Base-by-base conservation (phyloP, 352 stramenopile species). In the Phytophthora fragariae region DNA sequence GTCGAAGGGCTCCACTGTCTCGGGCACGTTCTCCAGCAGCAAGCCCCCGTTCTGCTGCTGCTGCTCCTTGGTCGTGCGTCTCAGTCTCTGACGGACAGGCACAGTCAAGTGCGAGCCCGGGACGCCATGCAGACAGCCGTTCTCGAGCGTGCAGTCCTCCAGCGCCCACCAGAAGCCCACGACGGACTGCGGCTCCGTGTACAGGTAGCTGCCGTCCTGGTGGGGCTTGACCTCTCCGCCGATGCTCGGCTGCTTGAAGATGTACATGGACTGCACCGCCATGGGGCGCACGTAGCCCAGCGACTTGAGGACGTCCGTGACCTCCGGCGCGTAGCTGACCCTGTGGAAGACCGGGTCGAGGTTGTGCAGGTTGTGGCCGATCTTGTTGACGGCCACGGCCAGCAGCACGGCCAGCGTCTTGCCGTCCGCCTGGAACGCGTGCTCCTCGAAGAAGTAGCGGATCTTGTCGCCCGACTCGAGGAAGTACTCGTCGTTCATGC, bases 131-230 rank as follows among this genome's bases (percentile, higher is more conserved):
- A 99, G 79, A 83, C 96, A 99, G 47, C 97, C 96, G 78, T 99
- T 99, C 14, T 98, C 83, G 2, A 97, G 82, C 19, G 93, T 98
- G 24, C 94, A 97, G 83, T 98, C 93, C 77, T 99, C 95, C 31
- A 99, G 77, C 10, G 97, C 97, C 81, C 98, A 93, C 97, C 97
- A 99, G 11, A 99, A 88, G 9, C 97, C 97, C 11, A 98, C 77
- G 49, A 98, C 98, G 0, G 95, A 98, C 81, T 99, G 97, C 17
- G 97, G 96, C 74, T 97, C 86, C 19, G 97, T 99, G 80, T 93
- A 98, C n/a, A 99, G 86, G 73, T 98, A 99, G 31, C 93, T 98
- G 12, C 93, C 97, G 82, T 99, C 97, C 81, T 99, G 97, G 85
- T 99, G 97, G n/a, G 91, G 84, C 57, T 91, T 94, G 0, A 99